Conservation (phyloP, 2,329 filamentous ascomycete genomes). For the Coleophoma cylindrospora region DNA sequence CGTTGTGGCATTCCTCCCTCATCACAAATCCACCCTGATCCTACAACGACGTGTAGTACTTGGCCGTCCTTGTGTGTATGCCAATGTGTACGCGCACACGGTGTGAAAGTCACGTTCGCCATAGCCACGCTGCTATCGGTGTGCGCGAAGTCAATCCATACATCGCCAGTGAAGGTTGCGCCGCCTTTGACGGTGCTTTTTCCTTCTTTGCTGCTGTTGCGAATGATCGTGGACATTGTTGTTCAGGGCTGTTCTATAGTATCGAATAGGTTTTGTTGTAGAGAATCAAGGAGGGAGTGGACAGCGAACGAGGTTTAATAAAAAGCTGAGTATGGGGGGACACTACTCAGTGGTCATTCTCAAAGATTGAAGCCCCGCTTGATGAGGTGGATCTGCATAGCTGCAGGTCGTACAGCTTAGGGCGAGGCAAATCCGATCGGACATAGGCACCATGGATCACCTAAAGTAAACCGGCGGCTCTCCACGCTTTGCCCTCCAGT, state of each 20-base stretch:
- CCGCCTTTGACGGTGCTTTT: neutral
- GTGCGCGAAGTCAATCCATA: constrained; percentile 24
- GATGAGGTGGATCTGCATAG: too few relatives aligned
- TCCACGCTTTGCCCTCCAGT: constrained; percentile 27
- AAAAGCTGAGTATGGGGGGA: too few relatives aligned
- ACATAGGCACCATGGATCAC: too few relatives aligned
- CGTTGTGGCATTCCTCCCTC: constrained; percentile 29
- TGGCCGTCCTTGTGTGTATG: constrained; percentile 39
- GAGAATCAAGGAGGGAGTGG: too few relatives aligned
- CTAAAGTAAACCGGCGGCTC: constrained; percentile 16
- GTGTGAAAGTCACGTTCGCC: constrained; percentile 35
- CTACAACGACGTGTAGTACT: constrained; percentile 33
- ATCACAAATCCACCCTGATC: constrained; percentile 36
- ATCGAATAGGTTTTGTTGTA: too few relatives aligned
- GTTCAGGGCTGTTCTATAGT: neutral
- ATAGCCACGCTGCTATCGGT: constrained; percentile 24
- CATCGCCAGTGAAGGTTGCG: constrained; percentile 26
- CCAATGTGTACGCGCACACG: constrained; percentile 38
- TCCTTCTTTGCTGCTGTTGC: neutral
- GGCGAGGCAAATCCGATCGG: too few relatives aligned
- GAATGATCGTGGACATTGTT: neutral
- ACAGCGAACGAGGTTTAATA: too few relatives aligned
- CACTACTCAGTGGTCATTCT: too few relatives aligned
- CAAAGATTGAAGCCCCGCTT: too few relatives aligned
- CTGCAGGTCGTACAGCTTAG: too few relatives aligned